Base-by-base conservation (phyloP, 192 early-diverging fungal species). In the Cladochytrium replicatum region DNA sequence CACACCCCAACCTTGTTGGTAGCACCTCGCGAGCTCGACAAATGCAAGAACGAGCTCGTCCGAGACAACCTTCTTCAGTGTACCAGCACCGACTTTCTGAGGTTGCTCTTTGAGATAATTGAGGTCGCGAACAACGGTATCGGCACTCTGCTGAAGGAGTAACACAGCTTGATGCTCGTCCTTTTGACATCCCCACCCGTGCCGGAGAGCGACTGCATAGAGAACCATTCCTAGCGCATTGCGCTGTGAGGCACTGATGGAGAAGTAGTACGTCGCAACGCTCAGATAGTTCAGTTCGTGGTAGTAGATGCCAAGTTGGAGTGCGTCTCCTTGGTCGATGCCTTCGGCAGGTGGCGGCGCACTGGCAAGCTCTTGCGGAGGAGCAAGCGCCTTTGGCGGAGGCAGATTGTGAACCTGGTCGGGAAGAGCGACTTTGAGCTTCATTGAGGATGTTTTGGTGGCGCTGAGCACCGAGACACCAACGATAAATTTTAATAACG, bases 1-100 rank as follows among this genome's bases (percentile, higher is more conserved):
- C 3, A 75, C 66, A 22, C 72, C 72, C 72, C 72, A 75, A 26
- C 72, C 72, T 29, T 71, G 66, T 17, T 58, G 47, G 55, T 68
- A 75, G 21, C 45, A 63, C 51, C 63, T 75, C 25, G 54, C 65
- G 9, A 75, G 46, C 48, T 75, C 72, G 48, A 54, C 66, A 25
- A 75, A 49, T 9, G 64, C 66, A 9, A 67, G 43, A 1, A 45
- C 57, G 24, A 75, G 49, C 46, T 75, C 67, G 6, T 64, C 22
- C 11, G 43, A 11, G 13, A 13, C 13, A 37, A 44, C 13, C 43
- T 44, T 44, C 32, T 44, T 44, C 43, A 44, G 17, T 11, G 43
- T 44, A 26, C 43, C 32, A 11, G 32, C n/a, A n/a, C n/a, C n/a
- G n/a, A n/a, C n/a, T n/a, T n/a, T n/a, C 30, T 53, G 32, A 32